Evolutionary conservation across 1,284 basidiomycete genomes (phyloP).

Genomic region (Ceratobasidium sp.): DNA sequence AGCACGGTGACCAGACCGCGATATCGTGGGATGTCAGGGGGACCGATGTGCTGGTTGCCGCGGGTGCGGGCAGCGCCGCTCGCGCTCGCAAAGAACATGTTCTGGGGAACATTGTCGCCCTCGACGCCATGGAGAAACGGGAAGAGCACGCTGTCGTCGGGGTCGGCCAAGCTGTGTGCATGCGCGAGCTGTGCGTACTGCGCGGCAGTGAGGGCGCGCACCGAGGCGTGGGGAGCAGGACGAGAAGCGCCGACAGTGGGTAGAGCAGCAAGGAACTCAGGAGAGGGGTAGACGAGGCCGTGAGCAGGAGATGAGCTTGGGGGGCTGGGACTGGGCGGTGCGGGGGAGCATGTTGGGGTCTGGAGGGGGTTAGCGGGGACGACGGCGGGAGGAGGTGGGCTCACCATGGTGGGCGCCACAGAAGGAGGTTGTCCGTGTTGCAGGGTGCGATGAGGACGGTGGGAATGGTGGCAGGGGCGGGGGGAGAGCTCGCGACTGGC

Average conservation of each 20-base stretch:
- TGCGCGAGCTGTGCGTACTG: constrained; percentile 72
- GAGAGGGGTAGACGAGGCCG: constrained; percentile 59
- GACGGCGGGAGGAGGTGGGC: neutral
- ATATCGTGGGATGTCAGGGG: constrained; percentile 58
- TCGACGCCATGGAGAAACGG: constrained; percentile 87
- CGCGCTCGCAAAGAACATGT: constrained; percentile 73
- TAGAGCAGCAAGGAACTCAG: constrained; percentile 56
- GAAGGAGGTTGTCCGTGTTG: too few relatives aligned
- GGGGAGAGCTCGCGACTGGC: neutral
- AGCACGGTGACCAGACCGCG: constrained; percentile 77
- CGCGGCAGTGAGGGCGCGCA: constrained; percentile 64
- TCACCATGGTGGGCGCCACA: constrained; percentile 21
- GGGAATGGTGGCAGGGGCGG: constrained; percentile 6
- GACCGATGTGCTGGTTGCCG: constrained; percentile 46
- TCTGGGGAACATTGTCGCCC: constrained; percentile 78
- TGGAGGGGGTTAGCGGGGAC: neutral
- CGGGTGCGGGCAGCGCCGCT: constrained; percentile 49
- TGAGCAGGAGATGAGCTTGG: constrained; percentile 7
- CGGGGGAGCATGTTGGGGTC: neutral
- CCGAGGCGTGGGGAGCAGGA: constrained; percentile 57
- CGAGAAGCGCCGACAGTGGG: constrained; percentile 55
- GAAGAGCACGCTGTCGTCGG: constrained; percentile 80
- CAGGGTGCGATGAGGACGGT: neutral
- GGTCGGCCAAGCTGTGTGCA: constrained; percentile 70
- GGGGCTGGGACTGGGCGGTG: constrained; percentile 13